Percentiles rank a stretch among this genome's conserved stretches.
phyloP scores from a whole-genome alignment of 2,329 filamentous ascomycete genomes.

The Teratosphaeria epicoccoides region DNA sequence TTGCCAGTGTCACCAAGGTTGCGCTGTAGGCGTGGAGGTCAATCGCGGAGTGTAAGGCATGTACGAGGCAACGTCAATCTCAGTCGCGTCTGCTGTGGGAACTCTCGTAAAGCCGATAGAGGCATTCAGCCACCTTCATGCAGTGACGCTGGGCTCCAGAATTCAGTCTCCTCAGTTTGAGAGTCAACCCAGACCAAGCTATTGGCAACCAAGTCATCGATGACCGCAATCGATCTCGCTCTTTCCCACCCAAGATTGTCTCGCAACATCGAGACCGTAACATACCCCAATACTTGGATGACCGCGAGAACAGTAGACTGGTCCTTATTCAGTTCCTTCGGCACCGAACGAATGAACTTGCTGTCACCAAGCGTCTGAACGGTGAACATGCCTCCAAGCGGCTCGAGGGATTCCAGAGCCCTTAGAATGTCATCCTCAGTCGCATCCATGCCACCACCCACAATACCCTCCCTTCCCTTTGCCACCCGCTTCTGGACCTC shows the following conservation, averaged over 20 bases:
- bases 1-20: too few relatives aligned
- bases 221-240: slow-evolving; percentile 73
- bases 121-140: slow-evolving; percentile 20
- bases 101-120: too few relatives aligned
- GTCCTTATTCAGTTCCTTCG: slow-evolving; percentile 89
- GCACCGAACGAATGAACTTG: slow-evolving; percentile 82
- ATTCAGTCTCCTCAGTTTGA: slow-evolving; percentile 78
- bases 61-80: too few relatives aligned
- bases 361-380: slow-evolving; percentile 74
- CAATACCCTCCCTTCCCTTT: slow-evolving; percentile 56
- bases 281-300: slow-evolving; percentile 78
- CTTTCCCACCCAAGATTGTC: slow-evolving; percentile 77
- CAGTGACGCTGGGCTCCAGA: slow-evolving; percentile 79
- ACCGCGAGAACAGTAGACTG: slow-evolving; percentile 88
- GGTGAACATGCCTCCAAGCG: slow-evolving; percentile 78
- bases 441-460: slow-evolving; percentile 65
- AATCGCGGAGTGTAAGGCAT: too few relatives aligned
- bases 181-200: slow-evolving; percentile 91
- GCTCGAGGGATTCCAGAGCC: slow-evolving; percentile 76
- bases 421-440: slow-evolving; percentile 87
- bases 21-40: too few relatives aligned
- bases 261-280: slow-evolving; percentile 80
- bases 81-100: too few relatives aligned
- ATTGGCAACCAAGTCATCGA: slow-evolving; percentile 80
- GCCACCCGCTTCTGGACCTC: slow-evolving; percentile 71